Percentiles rank a stretch among this genome's conserved stretches.
phyloP scores from a whole-genome alignment of 1,284 basidiomycete species.

The Xanthoconium separans region DNA sequence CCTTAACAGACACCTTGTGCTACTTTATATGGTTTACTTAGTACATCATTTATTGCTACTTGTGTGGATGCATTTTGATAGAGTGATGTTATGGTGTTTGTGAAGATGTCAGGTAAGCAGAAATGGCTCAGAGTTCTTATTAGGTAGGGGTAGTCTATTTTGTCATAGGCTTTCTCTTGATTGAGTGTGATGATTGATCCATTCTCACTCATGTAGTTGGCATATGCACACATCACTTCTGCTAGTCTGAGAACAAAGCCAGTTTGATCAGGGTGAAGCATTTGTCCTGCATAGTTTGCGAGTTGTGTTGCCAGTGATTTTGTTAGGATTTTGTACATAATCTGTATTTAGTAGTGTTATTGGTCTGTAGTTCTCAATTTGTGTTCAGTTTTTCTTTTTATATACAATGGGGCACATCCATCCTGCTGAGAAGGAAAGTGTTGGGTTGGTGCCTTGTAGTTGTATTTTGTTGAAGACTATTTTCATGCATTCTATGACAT shows the following conservation, averaged over 20 bases:
- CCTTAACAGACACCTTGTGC: not conserved
- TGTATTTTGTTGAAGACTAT: too few species aligned
- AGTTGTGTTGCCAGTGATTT: not conserved
- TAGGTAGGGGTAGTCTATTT: not conserved
- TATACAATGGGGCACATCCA: not conserved
- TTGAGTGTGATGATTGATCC: not conserved
- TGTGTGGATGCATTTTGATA: not conserved
- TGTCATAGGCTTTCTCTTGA: not conserved
- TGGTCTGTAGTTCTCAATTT: not conserved
- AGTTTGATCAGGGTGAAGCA: not conserved
- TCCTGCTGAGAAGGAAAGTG: not conserved
- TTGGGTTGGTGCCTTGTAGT: too few species aligned
- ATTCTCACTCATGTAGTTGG: not conserved
- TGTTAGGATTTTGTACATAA: not conserved
- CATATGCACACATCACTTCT: not conserved
- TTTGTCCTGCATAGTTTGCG: not conserved
- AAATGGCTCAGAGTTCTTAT: not conserved
- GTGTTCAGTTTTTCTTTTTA: not conserved
- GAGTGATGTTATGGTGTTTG: not conserved
- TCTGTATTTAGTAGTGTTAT: not conserved
- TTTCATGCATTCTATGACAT: too few species aligned
- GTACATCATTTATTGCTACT: not conserved
- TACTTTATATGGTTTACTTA: not conserved
- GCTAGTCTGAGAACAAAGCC: not conserved
- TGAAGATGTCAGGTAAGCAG: not conserved